Evolutionary conservation across 352 stramenopile species (phyloP).

Genomic region (Blastocystis sp.): DNA sequence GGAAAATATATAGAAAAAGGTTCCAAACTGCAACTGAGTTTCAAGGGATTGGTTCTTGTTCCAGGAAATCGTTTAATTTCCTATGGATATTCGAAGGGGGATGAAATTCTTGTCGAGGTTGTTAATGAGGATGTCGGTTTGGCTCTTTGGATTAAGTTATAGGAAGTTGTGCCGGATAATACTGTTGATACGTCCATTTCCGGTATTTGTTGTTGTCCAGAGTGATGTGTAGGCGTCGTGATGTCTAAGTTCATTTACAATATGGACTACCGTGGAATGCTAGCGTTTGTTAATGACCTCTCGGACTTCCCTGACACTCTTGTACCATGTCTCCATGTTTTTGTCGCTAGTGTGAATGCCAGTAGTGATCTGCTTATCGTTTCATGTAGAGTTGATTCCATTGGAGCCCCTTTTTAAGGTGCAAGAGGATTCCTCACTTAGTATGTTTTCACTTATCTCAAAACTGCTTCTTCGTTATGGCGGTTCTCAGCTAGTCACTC

Average conservation of each 20-base stretch:
- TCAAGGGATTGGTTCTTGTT: neutral
- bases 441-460: neutral
- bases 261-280: neutral
- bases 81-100: neutral
- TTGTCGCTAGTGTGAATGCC: neutral
- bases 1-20: neutral
- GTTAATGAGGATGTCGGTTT: neutral
- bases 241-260: slow-evolving; percentile 16
- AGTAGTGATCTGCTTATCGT: neutral
- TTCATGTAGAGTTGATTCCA: slow-evolving; percentile 38
- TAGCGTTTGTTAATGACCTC: neutral
- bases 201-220: neutral
- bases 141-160: neutral
- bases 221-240: neutral
- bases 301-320: neutral
- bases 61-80: neutral
- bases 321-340: slow-evolving; percentile 1
- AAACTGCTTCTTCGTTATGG: slow-evolving; percentile 2
- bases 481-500: neutral
- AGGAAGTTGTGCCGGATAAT: neutral
- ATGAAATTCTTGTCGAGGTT: neutral
- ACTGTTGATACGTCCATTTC: neutral
- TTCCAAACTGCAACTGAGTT: neutral
- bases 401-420: neutral
- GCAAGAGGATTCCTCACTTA: neutral